These are phyloP conservation scores for Tuber microsphaerosporum DNA, from an alignment of 495 filamentous ascomycete species.

Conservation along the genomic window DNA sequence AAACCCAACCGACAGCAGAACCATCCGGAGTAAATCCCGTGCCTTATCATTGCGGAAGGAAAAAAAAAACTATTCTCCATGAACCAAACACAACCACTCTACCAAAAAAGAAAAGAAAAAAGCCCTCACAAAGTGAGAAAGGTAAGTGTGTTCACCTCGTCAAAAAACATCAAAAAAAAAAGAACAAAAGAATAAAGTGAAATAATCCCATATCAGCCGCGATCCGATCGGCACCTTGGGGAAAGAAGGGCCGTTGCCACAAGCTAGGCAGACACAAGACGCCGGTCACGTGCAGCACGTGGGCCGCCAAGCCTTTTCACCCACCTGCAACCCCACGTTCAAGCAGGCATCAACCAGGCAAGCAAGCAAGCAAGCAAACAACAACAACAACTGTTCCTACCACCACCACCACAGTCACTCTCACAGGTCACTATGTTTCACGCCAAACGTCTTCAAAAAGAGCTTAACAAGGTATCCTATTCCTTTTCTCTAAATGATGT, in stretches of 20 bases:
- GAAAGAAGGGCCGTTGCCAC: background rate
- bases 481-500: background rate
- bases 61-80: background rate
- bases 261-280: background rate
- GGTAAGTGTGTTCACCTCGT: background rate
- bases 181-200: background rate
- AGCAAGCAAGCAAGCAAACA: background rate
- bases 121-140: background rate
- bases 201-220: background rate
- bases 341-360: background rate
- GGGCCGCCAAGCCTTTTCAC: background rate
- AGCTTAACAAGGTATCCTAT: conserved; percentile 21
- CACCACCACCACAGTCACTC: background rate
- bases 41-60: background rate
- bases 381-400: conserved; percentile 1
- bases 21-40: background rate
- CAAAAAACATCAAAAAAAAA: background rate
- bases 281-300: background rate
- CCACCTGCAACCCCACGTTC: background rate
- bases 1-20: background rate
- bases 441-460: conserved; percentile 31
- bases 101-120: background rate
- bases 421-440: conserved; percentile 28
- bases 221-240: background rate
- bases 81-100: background rate